Percentiles rank a stretch among this genome's conserved stretches.
Conservation (phyloP, 1,139 yeast species). For the Scheffersomyces cryptocercus region DNA sequence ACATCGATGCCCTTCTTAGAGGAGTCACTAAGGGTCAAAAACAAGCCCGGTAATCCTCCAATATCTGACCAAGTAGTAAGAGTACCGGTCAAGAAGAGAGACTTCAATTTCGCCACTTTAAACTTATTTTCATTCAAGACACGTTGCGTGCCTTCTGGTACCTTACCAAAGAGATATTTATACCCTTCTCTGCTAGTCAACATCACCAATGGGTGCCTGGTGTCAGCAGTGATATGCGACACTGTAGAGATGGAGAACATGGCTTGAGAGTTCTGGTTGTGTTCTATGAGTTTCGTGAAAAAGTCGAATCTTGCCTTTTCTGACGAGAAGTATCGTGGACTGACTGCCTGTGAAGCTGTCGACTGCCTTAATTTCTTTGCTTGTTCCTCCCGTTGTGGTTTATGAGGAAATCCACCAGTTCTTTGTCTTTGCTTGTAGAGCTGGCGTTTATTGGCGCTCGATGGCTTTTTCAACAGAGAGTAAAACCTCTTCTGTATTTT, state of each 20-base stretch:
- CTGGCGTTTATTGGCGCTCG: too few species aligned
- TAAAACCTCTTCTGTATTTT: too few species aligned
- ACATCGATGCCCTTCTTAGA: conserved; percentile 54
- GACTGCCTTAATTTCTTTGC: background rate
- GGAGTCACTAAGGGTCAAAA: conserved; percentile 82
- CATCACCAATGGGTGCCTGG: conserved; percentile 59
- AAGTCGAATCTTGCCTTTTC: conserved; percentile 10
- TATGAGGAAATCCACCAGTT: too few species aligned
- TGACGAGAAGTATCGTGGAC: conserved; percentile 11
- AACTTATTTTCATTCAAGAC: conserved; percentile 55
- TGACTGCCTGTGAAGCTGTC: conserved; percentile 7
- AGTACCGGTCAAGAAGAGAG: conserved; percentile 75
- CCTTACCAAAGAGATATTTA: conserved; percentile 72
- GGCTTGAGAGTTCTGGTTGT: conserved; percentile 14
- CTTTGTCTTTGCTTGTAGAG: too few species aligned
- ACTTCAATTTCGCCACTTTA: conserved; percentile 55
- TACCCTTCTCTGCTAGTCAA: conserved; percentile 53
- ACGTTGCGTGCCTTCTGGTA: conserved; percentile 88
- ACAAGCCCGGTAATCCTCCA: conserved; percentile 89
- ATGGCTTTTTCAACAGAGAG: too few species aligned
- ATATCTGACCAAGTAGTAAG: conserved; percentile 66
- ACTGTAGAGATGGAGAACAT: conserved; percentile 46
- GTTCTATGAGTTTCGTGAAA: conserved; percentile 16
- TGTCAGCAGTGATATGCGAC: conserved; percentile 62
- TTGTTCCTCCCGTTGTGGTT: too few species aligned